Base-by-base conservation (phyloP, 768 basidiomycete genomes). In the Boletus rex-veris region DNA sequence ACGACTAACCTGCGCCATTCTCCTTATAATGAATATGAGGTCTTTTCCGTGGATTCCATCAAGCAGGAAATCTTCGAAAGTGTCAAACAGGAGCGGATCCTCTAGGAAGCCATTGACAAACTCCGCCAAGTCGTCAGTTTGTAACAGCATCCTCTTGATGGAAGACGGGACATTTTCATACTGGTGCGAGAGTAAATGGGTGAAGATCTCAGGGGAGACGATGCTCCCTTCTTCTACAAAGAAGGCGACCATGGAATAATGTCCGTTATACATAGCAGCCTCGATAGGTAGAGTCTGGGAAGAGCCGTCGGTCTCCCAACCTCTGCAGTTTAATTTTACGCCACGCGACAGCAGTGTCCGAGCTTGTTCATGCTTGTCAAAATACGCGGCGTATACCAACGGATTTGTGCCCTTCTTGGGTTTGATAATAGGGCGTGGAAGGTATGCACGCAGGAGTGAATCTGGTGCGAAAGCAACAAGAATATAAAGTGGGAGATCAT, bases 391-490 rank as follows among this genome's bases (percentile, higher is more conserved):
- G 26, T 54, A 54, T 6, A 54, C 37, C 36, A 54, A 8, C 11
- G 53, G 53, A 35, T 53, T 54, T 5, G 37, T 39, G 36, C 53
- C 50, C 3, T 54, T 36, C 42, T 35, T 54, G 8, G 28, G 50
- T n/a, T 21, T 36, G 3, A 52, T 18, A 7, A 7, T 7, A 4
- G 19, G 5, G 1, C 24, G 19, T n/a, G 41, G 49, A 24, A 52
- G 7, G 21, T 43, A 24, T 10, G 15, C 8, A 0, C 4, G 11
- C 21, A 52, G 1, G 3, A 52, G 7, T 4, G 52, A 46, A n/a
- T 33, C 26, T 18, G 52, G 21, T 5, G 45, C 52, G 12, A 40
- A 52, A 18, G 45, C 52, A 1, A 52, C 38, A n/a, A 54, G 49
- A 11, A 44, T 24, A 18, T 54, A 54, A 9, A 52, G 49, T 5